These are phyloP conservation scores for Aspergillus homomorphus DNA, from an alignment of 495 filamentous ascomycete genomes.

Conservation along the genomic window DNA sequence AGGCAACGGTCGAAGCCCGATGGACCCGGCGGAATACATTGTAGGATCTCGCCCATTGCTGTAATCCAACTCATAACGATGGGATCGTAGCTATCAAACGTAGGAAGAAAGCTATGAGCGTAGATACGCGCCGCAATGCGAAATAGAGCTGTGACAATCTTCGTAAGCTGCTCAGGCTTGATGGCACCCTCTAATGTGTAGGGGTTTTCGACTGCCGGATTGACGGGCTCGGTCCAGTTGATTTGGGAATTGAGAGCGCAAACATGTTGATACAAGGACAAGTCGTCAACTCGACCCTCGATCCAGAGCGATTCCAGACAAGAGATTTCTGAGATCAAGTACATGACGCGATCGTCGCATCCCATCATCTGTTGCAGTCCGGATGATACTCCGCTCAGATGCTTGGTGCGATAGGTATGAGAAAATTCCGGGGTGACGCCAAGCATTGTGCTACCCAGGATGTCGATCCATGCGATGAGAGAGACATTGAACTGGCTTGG, in stretches of 20 bases:
- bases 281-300: constrained; percentile 69
- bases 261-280: constrained; percentile 77
- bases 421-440: constrained; percentile 81
- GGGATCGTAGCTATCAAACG: constrained; percentile 63
- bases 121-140: constrained; percentile 89
- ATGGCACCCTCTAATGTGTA: constrained; percentile 61
- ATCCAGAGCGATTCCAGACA: constrained; percentile 85
- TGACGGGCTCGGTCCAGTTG: constrained; percentile 63
- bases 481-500: constrained; percentile 64
- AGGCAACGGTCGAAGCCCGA: constrained; percentile 87
- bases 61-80: constrained; percentile 67
- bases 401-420: constrained; percentile 84
- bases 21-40: constrained; percentile 74
- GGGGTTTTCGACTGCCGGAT: constrained; percentile 48
- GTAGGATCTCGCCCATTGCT: constrained; percentile 63
- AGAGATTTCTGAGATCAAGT: constrained; percentile 94
- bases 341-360: constrained; percentile 96
- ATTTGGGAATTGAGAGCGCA: constrained; percentile 73
- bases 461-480: constrained; percentile 91
- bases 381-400: constrained; percentile 63
- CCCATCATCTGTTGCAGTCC: constrained; percentile 94
- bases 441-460: constrained; percentile 88
- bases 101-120: constrained; percentile 84
- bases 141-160: constrained; percentile 83
- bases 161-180: constrained; percentile 70